Evolutionary conservation across 495 filamentous ascomycete species (phyloP), one percentile per base, ranked within the genome.

Genomic region (Neurospora terricola): DNA sequence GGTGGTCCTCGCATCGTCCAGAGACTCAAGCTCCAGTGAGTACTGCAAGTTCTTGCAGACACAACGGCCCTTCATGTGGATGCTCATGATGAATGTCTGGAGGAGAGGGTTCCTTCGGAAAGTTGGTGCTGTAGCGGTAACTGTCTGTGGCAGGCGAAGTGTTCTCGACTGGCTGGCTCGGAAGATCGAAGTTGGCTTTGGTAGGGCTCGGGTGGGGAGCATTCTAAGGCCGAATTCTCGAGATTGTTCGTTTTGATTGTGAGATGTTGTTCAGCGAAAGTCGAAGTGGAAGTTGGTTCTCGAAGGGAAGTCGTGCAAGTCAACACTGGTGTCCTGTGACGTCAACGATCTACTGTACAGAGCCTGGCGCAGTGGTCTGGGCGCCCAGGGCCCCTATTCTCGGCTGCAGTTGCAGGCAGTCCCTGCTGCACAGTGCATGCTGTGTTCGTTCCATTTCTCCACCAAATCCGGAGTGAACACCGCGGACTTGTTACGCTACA

Each of bases 1-100:
- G 0, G 87, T 89, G 0, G 89, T 91, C 59, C 89, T 84, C 0
- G 90, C 89, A 30, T 89, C 70, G 0, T 79, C 76, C 1, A 40
- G 5, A 2, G 74, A 75, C 9, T 72, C 34, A 62, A 80, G 75
- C 18, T 69, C 37, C 16, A 78, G 66, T 0, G 74, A 62, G 76
- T 79, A 80, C 34, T 66, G 74, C 37, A 78, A 30, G 1, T 72
- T 16, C 1, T 75, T 34, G 74, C 77, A 80, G 21, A 76, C 73
- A 45, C 78, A 79, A 18, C 72, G 66, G 14, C 76, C 77, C 23
- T 75, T 69, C 40, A 80, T 34, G 43, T 76, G 71, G 68, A 76
- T 54, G n/a, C 40, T 38, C 75, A 75, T 76, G 11, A n/a, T 72
- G 43, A 34, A 66, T 9, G 27, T 66, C 54, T 66, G 54, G 54